Evolutionary conservation across 768 basidiomycete genomes (phyloP).

Genomic region (Pulveroboletus sp.): DNA sequence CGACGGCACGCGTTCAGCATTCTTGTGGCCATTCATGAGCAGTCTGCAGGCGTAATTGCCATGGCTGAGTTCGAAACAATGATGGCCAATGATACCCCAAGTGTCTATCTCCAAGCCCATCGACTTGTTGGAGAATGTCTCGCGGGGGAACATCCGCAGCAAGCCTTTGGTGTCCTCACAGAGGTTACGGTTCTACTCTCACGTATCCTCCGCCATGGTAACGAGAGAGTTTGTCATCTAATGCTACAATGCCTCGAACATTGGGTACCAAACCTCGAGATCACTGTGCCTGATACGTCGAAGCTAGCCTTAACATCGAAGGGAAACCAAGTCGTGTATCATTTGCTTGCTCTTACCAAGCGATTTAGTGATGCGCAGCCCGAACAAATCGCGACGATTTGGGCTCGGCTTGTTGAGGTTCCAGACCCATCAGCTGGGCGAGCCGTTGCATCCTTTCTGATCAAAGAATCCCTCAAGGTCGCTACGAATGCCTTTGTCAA

Average conservation of each 20-base stretch:
- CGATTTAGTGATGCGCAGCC: slow-evolving; percentile 70
- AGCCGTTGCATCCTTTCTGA: slow-evolving; percentile 73
- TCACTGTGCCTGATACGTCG: slow-evolving; percentile 42
- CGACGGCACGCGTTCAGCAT: slow-evolving; percentile 77
- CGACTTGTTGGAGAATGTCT: slow-evolving; percentile 72
- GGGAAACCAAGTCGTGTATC: slow-evolving; percentile 64
- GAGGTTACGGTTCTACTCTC: slow-evolving; percentile 74
- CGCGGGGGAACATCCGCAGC: slow-evolving; percentile 67
- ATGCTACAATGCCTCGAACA: slow-evolving; percentile 76
- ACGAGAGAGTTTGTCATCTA: slow-evolving; percentile 47
- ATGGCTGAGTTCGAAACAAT: slow-evolving; percentile 72
- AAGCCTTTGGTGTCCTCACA: slow-evolving; percentile 58
- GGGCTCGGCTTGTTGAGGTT: slow-evolving; percentile 71
- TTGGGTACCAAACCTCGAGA: slow-evolving; percentile 75
- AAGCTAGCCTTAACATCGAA: slow-evolving; percentile 33
- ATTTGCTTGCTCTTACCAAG: slow-evolving; percentile 78
- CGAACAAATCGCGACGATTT: slow-evolving; percentile 75
- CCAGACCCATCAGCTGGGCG: slow-evolving; percentile 71
- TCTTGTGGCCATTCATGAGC: slow-evolving; percentile 67
- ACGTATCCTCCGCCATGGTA: slow-evolving; percentile 49
- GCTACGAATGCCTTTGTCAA: slow-evolving; percentile 72
- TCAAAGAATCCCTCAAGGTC: slow-evolving; percentile 85
- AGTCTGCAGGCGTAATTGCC: slow-evolving; percentile 58
- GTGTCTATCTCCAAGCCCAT: slow-evolving; percentile 78
- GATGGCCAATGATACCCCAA: slow-evolving; percentile 65